Base-by-base conservation (phyloP, 495 filamentous ascomycete genomes). In the Tuber microsphaerosporum region DNA sequence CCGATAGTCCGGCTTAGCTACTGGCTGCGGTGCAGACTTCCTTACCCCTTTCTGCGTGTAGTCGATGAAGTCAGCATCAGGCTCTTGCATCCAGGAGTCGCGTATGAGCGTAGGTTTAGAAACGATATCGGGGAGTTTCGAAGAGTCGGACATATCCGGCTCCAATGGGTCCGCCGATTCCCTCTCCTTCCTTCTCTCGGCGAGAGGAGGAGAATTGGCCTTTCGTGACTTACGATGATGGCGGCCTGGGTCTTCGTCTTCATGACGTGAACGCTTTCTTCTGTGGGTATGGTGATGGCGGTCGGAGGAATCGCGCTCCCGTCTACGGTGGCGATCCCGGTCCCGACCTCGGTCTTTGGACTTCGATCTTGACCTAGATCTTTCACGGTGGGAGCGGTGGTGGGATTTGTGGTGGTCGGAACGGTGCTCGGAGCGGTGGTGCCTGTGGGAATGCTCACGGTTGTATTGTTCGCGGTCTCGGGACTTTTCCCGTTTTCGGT, bases 31-130 rank as follows among this genome's bases (percentile, higher is more conserved):
- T 76, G 89, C 86, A 12, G 82, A 78, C 75, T 89, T 88, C 74
- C 88, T 88, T 3, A 84, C 84, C 8, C 87, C 89, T 75, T 89
- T 89, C 70, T 94, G 91, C 45, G 92, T 90, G 82, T 95, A 97
- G 77, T 97, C 93, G 73, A 97, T 86, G 71, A 94, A 93, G 26
- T 94, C 83, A 0, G 89, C 89, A 9, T 91, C 91, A 0, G 95
- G 94, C 3, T 90, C 90, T 78, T 94, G 89, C 96, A 99, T 99
- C 95, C 95, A 99, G 7, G 91, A 88, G 84, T 97, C 96, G 74
- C 95, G 87, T 78, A 89, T 86, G 34, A 89, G 48, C 45, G 75
- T 34, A 46, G 85, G 44, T 80, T 79, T 8, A 84, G 76, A 0
- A 82, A 81, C 45, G 70, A 72, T 34, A 80, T 70, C 44, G 51